Evolutionary conservation across 2,329 filamentous ascomycete genomes (phyloP).

Genomic region (Aspergillus caelatus): DNA sequence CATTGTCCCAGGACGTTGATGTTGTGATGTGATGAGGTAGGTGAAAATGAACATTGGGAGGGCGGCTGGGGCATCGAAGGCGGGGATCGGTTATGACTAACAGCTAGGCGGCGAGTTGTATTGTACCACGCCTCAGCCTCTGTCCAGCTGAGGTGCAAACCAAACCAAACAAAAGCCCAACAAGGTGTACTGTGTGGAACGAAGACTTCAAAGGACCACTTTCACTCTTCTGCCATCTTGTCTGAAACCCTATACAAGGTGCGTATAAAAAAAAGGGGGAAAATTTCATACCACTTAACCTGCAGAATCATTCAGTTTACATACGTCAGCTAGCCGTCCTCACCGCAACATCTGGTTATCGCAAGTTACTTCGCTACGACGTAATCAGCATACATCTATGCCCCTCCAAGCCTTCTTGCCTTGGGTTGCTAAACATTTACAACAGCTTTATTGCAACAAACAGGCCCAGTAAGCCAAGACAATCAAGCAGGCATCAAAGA

Average conservation of each 20-base stretch:
- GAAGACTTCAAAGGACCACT: not conserved
- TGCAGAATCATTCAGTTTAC: not conserved
- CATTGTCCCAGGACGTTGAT: slow-evolving; percentile 17
- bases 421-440: not conserved
- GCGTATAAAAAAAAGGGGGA: not conserved
- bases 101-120: slow-evolving; percentile 5
- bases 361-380: slow-evolving; percentile 20
- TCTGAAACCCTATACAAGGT: not conserved
- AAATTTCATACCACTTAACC: not conserved
- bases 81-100: slow-evolving; percentile 30
- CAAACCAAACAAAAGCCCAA: slow-evolving; percentile 1
- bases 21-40: slow-evolving; percentile 1
- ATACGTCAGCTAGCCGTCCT: slow-evolving; percentile 1
- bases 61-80: slow-evolving; percentile 18
- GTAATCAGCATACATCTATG: slow-evolving; percentile 19
- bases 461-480: not conserved
- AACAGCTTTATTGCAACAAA: not conserved
- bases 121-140: not conserved
- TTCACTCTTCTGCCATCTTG: not conserved
- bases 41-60: slow-evolving; percentile 10
- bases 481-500: slow-evolving; percentile 42
- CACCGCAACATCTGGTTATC: slow-evolving; percentile 28
- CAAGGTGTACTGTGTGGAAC: not conserved
- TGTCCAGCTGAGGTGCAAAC: not conserved
- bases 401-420: slow-evolving; percentile 8